phyloP scores from a whole-genome alignment of 768 basidiomycete species.

The Phanerochaete carnosa region DNA sequence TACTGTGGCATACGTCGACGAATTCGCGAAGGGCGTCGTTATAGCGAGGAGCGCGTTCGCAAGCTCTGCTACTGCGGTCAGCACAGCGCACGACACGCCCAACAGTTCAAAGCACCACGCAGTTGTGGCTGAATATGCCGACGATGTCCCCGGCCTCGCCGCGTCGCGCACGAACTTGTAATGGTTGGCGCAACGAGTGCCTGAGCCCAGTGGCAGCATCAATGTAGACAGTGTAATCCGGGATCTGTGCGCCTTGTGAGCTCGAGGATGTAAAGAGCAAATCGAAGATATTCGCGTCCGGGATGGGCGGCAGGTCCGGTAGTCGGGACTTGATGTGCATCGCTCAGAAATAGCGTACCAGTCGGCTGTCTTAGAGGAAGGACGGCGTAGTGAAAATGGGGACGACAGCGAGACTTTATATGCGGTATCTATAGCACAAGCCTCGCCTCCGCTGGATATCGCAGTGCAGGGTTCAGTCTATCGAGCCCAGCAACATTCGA shows the following conservation, averaged over 20 bases:
- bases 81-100: neutral
- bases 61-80: slow-evolving; percentile 40
- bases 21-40: slow-evolving; percentile 49
- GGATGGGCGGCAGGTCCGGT: slow-evolving; percentile 10
- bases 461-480: too few relatives aligned
- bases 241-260: neutral
- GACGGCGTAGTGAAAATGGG: too few relatives aligned
- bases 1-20: slow-evolving; percentile 52
- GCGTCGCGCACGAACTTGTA: slow-evolving; percentile 10
- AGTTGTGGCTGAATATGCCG: slow-evolving; percentile 70
- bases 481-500: too few relatives aligned
- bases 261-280: neutral
- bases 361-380: too few relatives aligned
- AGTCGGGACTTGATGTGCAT: slow-evolving; percentile 9
- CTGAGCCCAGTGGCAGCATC: slow-evolving; percentile 8
- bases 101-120: slow-evolving; percentile 44
- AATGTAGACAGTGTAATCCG: slow-evolving; percentile 13
- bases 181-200: slow-evolving; percentile 5
- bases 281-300: slow-evolving; percentile 11
- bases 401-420: too few relatives aligned
- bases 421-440: too few relatives aligned
- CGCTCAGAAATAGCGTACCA: neutral
- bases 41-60: slow-evolving; percentile 45
- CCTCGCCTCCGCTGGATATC: too few relatives aligned
- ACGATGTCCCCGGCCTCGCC: slow-evolving; percentile 52